Evolutionary conservation across 305 asterid genomes (phyloP).

Genomic region (Solanum hybrid): DNA sequence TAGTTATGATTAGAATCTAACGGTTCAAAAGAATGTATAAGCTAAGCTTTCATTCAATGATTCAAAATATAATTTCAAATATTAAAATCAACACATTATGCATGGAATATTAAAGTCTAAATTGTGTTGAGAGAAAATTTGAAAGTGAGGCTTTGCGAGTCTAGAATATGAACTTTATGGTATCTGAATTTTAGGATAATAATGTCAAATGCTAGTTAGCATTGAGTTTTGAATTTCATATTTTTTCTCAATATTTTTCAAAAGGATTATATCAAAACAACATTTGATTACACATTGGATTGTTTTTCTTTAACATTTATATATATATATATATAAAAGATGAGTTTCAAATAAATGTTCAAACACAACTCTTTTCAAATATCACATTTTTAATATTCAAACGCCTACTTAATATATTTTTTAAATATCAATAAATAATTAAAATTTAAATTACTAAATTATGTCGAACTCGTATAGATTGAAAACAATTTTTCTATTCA

Average conservation of each 20-base stretch:
- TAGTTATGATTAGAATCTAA: slow-evolving; percentile 21
- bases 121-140: slow-evolving; percentile 8
- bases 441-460: not conserved
- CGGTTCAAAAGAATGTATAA: slow-evolving; percentile 21
- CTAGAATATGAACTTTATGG: not conserved
- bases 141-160: not conserved
- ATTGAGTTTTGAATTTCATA: not conserved
- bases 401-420: not conserved
- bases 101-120: slow-evolving; percentile 5
- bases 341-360: not conserved
- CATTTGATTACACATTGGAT: not conserved
- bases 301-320: not conserved
- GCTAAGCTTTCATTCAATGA: slow-evolving; percentile 7
- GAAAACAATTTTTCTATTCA: not conserved
- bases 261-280: not conserved
- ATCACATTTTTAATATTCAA: not conserved
- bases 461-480: not conserved
- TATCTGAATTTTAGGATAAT: not conserved
- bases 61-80: not conserved
- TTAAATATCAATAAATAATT: not conserved
- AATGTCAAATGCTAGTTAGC: not conserved
- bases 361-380: too few relatives aligned
- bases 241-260: not conserved
- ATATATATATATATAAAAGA: too few relatives aligned
- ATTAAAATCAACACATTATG: not conserved